phyloP scores from a whole-genome alignment of 192 early-diverging fungal species.

The Paraglomus brasilianum region DNA sequence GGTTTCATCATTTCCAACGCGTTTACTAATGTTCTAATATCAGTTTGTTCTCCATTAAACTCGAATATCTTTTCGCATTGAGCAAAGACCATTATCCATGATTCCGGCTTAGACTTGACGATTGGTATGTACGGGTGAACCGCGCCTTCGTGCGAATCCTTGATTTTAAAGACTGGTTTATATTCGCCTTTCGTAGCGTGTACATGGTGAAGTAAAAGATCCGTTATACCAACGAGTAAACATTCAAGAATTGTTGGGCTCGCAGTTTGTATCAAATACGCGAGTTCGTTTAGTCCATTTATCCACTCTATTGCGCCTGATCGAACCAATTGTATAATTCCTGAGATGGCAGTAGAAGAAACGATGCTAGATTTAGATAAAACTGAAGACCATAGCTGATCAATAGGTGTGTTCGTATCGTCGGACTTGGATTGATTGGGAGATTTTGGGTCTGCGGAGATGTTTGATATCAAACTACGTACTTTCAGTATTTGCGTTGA shows the following conservation, averaged over 20 bases:
- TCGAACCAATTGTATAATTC: background rate
- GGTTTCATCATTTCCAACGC: conserved; percentile 7
- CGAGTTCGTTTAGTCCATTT: background rate
- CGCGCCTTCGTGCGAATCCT: background rate
- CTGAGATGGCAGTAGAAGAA: conserved; percentile 14
- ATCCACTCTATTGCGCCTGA: background rate
- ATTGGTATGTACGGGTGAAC: conserved; percentile 1
- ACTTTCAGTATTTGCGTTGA: too few relatives aligned
- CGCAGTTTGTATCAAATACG: background rate
- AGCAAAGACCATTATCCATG: background rate
- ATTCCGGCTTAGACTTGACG: background rate
- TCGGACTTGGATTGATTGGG: background rate
- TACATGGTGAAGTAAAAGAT: conserved; percentile 15
- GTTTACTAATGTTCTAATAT: conserved; percentile 2
- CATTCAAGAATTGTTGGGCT: background rate
- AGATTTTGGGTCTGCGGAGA: too few relatives aligned
- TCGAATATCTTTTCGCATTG: conserved; percentile 24
- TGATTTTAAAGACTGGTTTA: background rate
- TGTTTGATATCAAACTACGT: too few relatives aligned
- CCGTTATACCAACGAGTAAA: conserved; percentile 7
- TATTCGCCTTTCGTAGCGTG: conserved; percentile 2
- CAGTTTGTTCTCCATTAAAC: background rate
- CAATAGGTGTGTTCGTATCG: background rate
- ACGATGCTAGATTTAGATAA: background rate
- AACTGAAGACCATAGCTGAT: conserved; percentile 5